phyloP scores from a whole-genome alignment of 305 asterid genomes.

The Withania somnifera region DNA sequence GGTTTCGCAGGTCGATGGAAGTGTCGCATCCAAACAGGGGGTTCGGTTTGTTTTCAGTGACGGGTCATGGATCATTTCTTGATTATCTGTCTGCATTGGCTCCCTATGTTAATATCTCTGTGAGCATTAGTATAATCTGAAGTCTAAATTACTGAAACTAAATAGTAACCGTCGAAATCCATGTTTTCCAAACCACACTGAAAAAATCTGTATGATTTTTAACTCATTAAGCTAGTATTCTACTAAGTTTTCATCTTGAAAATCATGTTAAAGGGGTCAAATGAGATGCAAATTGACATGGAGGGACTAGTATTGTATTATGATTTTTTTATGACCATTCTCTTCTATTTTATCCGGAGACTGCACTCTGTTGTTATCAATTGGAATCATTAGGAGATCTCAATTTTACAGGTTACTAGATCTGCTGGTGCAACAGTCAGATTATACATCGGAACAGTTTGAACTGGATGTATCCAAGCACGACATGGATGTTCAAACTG shows the following conservation, averaged over 20 bases:
- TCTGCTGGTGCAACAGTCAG: constrained; percentile 96
- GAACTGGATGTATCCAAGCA: constrained; percentile 81
- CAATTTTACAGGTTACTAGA: constrained; percentile 64
- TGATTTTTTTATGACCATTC: neutral
- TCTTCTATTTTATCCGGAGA: neutral
- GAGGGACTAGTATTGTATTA: neutral
- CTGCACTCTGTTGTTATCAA: neutral
- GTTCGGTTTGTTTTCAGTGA: constrained; percentile 79
- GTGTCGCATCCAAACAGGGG: constrained; percentile 82
- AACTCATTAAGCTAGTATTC: neutral
- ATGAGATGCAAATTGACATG: too few species aligned
- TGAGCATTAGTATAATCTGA: neutral
- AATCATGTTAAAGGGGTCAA: neutral
- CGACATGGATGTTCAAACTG: constrained; percentile 72
- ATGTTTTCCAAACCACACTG: neutral
- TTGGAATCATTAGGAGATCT: constrained; percentile 7
- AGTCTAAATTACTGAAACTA: neutral
- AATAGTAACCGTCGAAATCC: neutral
- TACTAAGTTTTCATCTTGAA: neutral
- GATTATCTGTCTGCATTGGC: constrained; percentile 57
- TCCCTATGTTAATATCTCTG: neutral
- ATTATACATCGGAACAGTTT: constrained; percentile 67
- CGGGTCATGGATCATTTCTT: constrained; percentile 83
- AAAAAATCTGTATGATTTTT: neutral
- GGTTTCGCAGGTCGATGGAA: constrained; percentile 74